These are phyloP conservation scores for Herpotrichia juniperi DNA, from an alignment of 2,329 filamentous ascomycete species.

Conservation along the genomic window DNA sequence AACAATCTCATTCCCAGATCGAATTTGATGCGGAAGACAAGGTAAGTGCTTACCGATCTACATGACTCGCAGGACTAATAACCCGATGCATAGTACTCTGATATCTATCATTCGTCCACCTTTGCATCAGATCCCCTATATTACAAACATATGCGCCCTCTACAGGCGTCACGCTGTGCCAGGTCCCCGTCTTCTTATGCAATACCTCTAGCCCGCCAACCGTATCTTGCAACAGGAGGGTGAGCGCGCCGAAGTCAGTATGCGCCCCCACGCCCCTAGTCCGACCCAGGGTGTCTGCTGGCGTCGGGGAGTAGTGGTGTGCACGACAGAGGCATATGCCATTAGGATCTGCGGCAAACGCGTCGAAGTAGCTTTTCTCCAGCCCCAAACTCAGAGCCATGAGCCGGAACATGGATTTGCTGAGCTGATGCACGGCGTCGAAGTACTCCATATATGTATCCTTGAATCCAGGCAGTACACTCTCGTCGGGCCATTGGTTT, in stretches of 20 bases:
- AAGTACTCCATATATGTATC: conserved; percentile 34
- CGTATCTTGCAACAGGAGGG: conserved; percentile 60
- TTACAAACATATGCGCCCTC: conserved; percentile 47
- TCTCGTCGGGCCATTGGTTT: conserved; percentile 32
- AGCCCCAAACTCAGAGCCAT: conserved; percentile 46
- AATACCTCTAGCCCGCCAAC: conserved; percentile 58
- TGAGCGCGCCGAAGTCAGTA: conserved; percentile 64
- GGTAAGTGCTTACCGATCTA: no score
- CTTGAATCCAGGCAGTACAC: conserved; percentile 26
- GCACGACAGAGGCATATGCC: conserved; percentile 14
- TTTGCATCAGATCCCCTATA: conserved; percentile 47
- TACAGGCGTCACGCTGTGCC: conserved; percentile 46
- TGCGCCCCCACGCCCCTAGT: conserved; percentile 53
- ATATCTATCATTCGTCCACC: conserved; percentile 47
- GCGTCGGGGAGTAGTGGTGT: conserved; percentile 43
- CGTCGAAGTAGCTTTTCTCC: conserved; percentile 38
- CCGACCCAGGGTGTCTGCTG: conserved; percentile 39
- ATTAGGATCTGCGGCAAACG: conserved; percentile 38
- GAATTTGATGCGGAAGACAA: background rate
- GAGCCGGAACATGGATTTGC: conserved; percentile 43
- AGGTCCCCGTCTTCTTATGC: conserved; percentile 53
- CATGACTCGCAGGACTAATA: conserved; percentile 28
- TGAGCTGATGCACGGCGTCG: conserved; percentile 16
- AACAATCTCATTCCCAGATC: background rate
- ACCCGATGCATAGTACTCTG: conserved; percentile 36